These are phyloP conservation scores for Russula emetica DNA, from an alignment of 768 basidiomycete genomes.

Conservation along the genomic window DNA sequence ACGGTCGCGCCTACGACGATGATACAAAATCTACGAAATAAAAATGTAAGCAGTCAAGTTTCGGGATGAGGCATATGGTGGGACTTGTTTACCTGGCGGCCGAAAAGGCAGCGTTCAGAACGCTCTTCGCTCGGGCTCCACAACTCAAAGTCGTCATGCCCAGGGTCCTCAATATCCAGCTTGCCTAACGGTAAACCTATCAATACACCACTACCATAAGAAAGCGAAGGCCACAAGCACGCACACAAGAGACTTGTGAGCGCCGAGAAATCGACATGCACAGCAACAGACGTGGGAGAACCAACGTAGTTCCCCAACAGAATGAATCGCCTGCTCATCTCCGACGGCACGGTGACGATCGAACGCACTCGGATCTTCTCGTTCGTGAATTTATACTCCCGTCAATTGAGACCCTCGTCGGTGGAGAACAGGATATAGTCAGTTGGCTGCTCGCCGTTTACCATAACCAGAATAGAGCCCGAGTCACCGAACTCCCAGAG, in stretches of 20 bases:
- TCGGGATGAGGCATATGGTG: too few relatives aligned
- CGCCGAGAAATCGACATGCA: constrained; percentile 86
- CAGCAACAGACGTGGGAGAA: constrained; percentile 49
- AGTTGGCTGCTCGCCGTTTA: constrained; percentile 91
- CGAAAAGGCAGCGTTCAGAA: constrained; percentile 86
- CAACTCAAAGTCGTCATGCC: constrained; percentile 89
- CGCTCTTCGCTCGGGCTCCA: constrained; percentile 94
- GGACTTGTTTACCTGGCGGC: constrained; percentile 60
- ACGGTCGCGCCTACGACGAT: constrained; percentile 72
- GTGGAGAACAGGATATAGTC: constrained; percentile 86
- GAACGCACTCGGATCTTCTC: constrained; percentile 67
- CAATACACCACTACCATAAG: constrained; percentile 6
- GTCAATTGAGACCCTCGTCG: constrained; percentile 85
- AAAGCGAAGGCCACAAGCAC: constrained; percentile 31
- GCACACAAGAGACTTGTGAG: constrained; percentile 73
- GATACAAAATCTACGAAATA: constrained; percentile 72
- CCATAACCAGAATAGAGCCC: constrained; percentile 88
- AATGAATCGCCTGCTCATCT: constrained; percentile 90
- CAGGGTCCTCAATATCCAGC: constrained; percentile 64
- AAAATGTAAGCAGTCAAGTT: background rate
- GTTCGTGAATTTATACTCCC: constrained; percentile 76
- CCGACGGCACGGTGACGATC: constrained; percentile 84
- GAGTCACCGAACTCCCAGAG: constrained; percentile 98
- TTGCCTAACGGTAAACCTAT: constrained; percentile 47
- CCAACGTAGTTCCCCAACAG: constrained; percentile 64